These are phyloP conservation scores for Carex scoparia DNA, from an alignment of 176 grass and related monocot genomes.

Conservation along the genomic window DNA sequence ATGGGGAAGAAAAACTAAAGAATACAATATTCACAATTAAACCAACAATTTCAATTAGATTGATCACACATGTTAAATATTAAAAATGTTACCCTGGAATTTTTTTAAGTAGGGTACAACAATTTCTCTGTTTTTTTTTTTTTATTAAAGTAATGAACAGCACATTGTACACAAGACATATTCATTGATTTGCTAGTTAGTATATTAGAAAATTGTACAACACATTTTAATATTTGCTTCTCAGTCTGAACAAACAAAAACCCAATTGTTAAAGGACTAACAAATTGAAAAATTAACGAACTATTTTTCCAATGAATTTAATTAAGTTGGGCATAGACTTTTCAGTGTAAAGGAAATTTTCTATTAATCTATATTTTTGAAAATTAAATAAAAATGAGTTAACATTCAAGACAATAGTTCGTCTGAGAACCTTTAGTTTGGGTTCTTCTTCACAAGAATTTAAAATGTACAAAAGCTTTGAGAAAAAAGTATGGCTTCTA, in stretches of 20 bases:
- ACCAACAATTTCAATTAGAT: neutral
- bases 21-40: neutral
- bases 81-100: neutral
- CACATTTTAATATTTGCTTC: neutral
- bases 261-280: neutral
- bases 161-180: neutral
- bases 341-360: neutral
- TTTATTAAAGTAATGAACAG: neutral
- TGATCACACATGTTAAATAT: neutral
- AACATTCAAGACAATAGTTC: neutral
- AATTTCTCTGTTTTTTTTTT: no score
- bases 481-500: neutral
- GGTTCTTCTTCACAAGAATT: neutral
- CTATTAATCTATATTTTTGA: neutral
- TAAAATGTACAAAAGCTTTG: neutral
- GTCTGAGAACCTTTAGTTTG: neutral
- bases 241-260: neutral
- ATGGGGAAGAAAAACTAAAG: neutral
- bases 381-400: neutral
- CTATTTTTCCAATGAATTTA: neutral
- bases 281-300: neutral
- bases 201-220: slow-evolving; percentile 1
- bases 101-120: neutral
- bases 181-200: neutral
- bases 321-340: neutral